Evolutionary conservation across 2,329 filamentous ascomycete species (phyloP).

Genomic region (Aspergillus clavatus): DNA sequence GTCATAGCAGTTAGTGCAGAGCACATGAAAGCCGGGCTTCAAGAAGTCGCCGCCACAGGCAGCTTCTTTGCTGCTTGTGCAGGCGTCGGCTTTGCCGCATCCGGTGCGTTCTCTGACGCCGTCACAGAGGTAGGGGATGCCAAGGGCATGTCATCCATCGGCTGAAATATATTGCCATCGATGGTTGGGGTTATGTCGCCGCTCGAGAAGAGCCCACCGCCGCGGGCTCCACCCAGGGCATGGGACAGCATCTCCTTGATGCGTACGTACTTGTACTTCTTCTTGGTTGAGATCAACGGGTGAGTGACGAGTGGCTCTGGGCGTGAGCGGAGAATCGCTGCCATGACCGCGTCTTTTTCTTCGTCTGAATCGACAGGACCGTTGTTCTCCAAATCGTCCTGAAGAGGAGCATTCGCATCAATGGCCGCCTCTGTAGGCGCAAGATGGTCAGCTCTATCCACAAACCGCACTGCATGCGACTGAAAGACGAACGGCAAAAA

Average conservation of each 20-base stretch:
- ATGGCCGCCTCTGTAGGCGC: conserved; percentile 71
- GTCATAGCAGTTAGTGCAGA: conserved; percentile 1
- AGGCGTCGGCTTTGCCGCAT: conserved; percentile 22
- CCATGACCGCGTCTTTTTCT: conserved; percentile 86
- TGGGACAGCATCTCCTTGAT: conserved; percentile 61
- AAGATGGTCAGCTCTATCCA: conserved; percentile 6
- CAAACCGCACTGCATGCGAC: conserved; percentile 6
- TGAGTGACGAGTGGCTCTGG: conserved; percentile 73
- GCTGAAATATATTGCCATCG: conserved; percentile 32
- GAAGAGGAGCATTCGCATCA: conserved; percentile 84
- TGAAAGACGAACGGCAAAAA: too few relatives aligned
- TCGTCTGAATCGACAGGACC: conserved; percentile 89
- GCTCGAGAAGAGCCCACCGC: conserved; percentile 43
- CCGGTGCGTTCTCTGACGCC: conserved; percentile 20
- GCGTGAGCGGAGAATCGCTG: conserved; percentile 66
- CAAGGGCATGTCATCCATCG: conserved; percentile 24
- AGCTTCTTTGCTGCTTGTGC: conserved; percentile 19
- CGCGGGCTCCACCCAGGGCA: conserved; percentile 50
- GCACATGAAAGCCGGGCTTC: conserved; percentile 1
- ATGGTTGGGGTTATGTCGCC: conserved; percentile 27
- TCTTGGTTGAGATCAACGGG: conserved; percentile 44
- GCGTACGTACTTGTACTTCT: conserved; percentile 58
- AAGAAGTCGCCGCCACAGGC: conserved; percentile 16
- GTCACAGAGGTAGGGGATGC: conserved; percentile 21
- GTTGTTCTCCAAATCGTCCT: conserved; percentile 77